phyloP scores from a whole-genome alignment of 1,284 basidiomycete species.

The Ganoderma sp. region DNA sequence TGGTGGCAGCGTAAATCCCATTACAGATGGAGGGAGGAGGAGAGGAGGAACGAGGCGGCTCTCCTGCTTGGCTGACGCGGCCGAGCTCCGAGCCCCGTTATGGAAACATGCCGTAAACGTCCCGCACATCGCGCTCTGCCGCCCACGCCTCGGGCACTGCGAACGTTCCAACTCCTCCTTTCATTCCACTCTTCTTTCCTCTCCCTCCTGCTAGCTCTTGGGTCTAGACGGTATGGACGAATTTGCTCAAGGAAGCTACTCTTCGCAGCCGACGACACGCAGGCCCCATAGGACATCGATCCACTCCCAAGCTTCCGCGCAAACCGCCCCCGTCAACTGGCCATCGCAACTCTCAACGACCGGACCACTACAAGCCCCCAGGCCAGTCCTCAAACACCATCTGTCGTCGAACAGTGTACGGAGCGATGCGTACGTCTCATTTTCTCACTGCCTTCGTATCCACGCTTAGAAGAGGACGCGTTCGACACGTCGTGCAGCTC shows the following conservation, averaged over 20 bases:
- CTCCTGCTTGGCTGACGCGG: slow-evolving; percentile 7
- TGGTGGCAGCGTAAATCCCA: slow-evolving; percentile 55
- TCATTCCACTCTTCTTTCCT: background rate
- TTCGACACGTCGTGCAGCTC: slow-evolving; percentile 27
- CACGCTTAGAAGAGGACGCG: slow-evolving; percentile 2
- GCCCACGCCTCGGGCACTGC: too few species aligned
- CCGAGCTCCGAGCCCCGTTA: background rate
- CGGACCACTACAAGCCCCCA: slow-evolving; percentile 14
- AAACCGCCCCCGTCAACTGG: slow-evolving; percentile 26
- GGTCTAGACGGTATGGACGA: slow-evolving; percentile 35
- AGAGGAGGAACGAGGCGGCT: slow-evolving; percentile 2
- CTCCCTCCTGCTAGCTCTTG: background rate
- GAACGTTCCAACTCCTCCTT: background rate
- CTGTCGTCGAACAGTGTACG: slow-evolving; percentile 32
- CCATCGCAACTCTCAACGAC: slow-evolving; percentile 20
- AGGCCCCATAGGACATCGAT: slow-evolving; percentile 29
- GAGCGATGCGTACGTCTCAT: slow-evolving; percentile 35
- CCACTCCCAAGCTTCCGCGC: slow-evolving; percentile 33
- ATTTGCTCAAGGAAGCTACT: slow-evolving; percentile 30
- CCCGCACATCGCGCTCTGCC: background rate
- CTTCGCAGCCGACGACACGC: slow-evolving; percentile 21
- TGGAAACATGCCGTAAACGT: slow-evolving; percentile 7
- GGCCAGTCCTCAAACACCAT: slow-evolving; percentile 30
- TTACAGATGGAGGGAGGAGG: slow-evolving; percentile 32
- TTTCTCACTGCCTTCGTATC: background rate